Conservation (phyloP, 1,284 basidiomycete genomes). For the Marasmius sp. region DNA sequence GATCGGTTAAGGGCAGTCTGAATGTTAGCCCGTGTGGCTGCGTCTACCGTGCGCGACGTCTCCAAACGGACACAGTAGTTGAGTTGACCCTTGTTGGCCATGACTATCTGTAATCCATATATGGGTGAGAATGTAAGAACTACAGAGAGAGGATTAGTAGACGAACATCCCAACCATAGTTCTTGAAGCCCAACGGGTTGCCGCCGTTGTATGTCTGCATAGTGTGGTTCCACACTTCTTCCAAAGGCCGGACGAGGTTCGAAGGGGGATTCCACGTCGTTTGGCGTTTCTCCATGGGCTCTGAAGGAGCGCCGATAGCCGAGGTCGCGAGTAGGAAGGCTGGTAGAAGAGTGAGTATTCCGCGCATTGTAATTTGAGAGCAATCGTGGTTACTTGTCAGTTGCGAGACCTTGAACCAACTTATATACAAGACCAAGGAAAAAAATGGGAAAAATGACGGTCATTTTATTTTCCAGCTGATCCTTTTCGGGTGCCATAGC, state of each 20-base stretch:
- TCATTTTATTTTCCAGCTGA: too few species aligned
- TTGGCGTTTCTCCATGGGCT: not conserved
- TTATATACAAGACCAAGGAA: too few species aligned
- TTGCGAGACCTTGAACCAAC: too few species aligned
- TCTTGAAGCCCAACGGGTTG: constrained; percentile 9
- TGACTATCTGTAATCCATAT: constrained; percentile 5
- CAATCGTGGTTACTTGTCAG: too few species aligned
- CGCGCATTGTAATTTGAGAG: not conserved
- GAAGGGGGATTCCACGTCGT: constrained; percentile 13
- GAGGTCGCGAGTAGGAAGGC: not conserved
- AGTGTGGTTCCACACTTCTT: constrained; percentile 14
- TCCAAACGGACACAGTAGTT: constrained; percentile 15
- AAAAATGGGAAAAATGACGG: too few species aligned
- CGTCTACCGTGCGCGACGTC: not conserved
- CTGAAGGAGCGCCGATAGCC: not conserved
- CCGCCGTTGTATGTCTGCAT: constrained; percentile 6
- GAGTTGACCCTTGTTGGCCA: constrained; percentile 11
- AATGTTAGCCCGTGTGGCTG: constrained; percentile 5
- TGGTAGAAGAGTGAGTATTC: not conserved
- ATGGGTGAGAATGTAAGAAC: not conserved
- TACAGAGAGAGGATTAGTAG: not conserved
- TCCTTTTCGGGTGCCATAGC: too few species aligned
- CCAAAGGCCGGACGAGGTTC: constrained; percentile 8
- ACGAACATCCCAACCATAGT: constrained; percentile 13
- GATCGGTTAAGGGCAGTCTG: constrained; percentile 6